phyloP scores from a whole-genome alignment of 1,284 basidiomycete genomes.

The Veloboletus limbatus region DNA sequence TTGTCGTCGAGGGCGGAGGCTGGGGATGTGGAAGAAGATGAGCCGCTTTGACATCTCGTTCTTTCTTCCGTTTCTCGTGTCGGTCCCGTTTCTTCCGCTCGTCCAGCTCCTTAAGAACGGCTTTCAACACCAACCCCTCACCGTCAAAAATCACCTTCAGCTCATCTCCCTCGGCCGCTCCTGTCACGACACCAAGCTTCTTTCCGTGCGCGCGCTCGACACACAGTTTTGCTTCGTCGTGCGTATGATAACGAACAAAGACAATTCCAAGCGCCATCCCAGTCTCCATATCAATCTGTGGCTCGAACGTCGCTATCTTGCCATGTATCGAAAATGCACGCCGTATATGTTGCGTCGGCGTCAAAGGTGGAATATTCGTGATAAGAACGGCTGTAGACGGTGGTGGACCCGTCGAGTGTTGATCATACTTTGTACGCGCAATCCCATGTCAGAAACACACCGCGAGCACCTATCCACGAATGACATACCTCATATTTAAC shows the following conservation, averaged over 20 bases:
- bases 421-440: conserved; percentile 63
- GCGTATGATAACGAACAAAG: conserved; percentile 64
- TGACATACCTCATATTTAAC: conserved; percentile 61
- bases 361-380: conserved; percentile 70
- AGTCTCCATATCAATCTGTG: conserved; percentile 77
- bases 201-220: conserved; percentile 59
- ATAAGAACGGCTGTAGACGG: conserved; percentile 78
- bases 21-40: conserved; percentile 14
- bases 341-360: conserved; percentile 63
- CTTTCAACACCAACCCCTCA: conserved; percentile 55
- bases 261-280: conserved; percentile 85
- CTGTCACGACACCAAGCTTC: conserved; percentile 38
- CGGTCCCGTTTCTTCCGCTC: conserved; percentile 49
- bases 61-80: conserved; percentile 46
- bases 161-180: conserved; percentile 41
- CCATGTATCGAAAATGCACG: conserved; percentile 73
- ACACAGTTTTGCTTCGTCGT: conserved; percentile 64
- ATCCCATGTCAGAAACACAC: conserved; percentile 13
- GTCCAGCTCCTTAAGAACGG: conserved; percentile 60
- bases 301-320: conserved; percentile 66
- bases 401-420: conserved; percentile 69
- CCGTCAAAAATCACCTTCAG: conserved; percentile 63
- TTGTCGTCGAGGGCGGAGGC: conserved; percentile 22
- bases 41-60: conserved; percentile 33
- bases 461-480: not conserved